These are phyloP conservation scores for Spergularia azorica DNA, from an alignment of 179 eudicot genomes.

Conservation along the genomic window DNA sequence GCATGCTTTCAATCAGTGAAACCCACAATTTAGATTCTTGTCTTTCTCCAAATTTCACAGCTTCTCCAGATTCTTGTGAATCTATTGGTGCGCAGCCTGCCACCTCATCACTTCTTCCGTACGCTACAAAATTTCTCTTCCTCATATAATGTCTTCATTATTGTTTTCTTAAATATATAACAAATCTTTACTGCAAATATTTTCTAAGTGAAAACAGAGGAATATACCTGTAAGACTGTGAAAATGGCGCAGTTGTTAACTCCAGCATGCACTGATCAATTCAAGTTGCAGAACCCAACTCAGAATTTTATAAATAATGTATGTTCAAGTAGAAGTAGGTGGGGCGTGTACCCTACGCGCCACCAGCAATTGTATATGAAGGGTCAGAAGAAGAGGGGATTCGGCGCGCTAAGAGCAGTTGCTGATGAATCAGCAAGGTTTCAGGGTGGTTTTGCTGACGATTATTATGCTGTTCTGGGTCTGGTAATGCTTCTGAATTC, in stretches of 20 bases:
- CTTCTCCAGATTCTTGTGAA: conserved; percentile 42
- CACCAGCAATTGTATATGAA: conserved; percentile 30
- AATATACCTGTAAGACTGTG: neutral
- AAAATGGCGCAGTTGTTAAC: conserved; percentile 71
- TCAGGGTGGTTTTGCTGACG: conserved; percentile 61
- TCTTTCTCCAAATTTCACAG: conserved; percentile 11
- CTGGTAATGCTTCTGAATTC: conserved; percentile 51
- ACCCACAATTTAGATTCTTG: conserved; percentile 13
- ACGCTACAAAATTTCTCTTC: conserved; percentile 31
- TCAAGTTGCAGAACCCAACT: conserved; percentile 62
- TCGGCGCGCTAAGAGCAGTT: conserved; percentile 46
- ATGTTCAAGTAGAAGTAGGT: conserved; percentile 32
- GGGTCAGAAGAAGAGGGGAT: conserved; percentile 33
- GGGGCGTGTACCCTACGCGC: conserved; percentile 43
- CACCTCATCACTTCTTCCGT: conserved; percentile 46
- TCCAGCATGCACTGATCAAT: conserved; percentile 74
- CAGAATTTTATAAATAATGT: conserved; percentile 25
- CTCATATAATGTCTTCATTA: conserved; percentile 16
- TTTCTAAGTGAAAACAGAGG: neutral
- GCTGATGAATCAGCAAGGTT: conserved; percentile 36
- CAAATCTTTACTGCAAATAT: neutral
- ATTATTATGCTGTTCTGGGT: conserved; percentile 86
- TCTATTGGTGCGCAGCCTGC: conserved; percentile 48
- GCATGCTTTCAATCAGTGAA: neutral
- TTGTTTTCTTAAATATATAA: too few species aligned